Conservation (phyloP, 345 rosid species). For the Raphanus raphanistrum region DNA sequence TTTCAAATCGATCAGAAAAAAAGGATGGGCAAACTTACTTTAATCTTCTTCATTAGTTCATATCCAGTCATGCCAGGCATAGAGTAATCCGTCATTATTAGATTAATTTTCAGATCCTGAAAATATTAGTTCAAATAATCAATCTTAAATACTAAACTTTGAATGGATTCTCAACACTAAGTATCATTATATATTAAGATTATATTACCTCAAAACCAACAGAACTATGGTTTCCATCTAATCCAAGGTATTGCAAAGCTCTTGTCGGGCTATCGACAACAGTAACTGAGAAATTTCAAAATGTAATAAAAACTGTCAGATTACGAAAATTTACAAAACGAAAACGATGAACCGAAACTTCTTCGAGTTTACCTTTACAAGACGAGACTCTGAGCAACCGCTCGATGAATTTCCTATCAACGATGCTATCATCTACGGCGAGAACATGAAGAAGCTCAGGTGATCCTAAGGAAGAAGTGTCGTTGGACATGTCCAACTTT, state of each 20-base stretch:
- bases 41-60: not conserved
- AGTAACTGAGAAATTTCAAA: slow-evolving; percentile 50
- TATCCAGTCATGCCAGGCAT: not conserved
- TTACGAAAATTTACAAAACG: not conserved
- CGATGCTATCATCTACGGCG: slow-evolving; percentile 84
- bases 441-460: slow-evolving; percentile 84
- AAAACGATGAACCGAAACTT: not conserved
- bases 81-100: not conserved
- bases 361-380: slow-evolving; percentile 58
- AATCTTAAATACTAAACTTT: not conserved
- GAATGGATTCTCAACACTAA: not conserved
- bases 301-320: not conserved
- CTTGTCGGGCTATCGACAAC: slow-evolving; percentile 67
- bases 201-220: slow-evolving; percentile 66
- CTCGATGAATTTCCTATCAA: slow-evolving; percentile 79
- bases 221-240: slow-evolving; percentile 63
- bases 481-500: slow-evolving; percentile 21
- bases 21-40: not conserved
- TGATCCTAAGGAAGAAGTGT: slow-evolving; percentile 31
- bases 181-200: not conserved
- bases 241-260: slow-evolving; percentile 76
- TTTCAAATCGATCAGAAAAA: not conserved
- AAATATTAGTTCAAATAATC: not conserved
- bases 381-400: slow-evolving; percentile 70
- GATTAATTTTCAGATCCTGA: not conserved